Percentiles rank a stretch among this genome's conserved stretches.
Evolutionary conservation across 805 yeast species (phyloP).

Genomic region (Hanseniaspora pseudoguilliermondii): DNA sequence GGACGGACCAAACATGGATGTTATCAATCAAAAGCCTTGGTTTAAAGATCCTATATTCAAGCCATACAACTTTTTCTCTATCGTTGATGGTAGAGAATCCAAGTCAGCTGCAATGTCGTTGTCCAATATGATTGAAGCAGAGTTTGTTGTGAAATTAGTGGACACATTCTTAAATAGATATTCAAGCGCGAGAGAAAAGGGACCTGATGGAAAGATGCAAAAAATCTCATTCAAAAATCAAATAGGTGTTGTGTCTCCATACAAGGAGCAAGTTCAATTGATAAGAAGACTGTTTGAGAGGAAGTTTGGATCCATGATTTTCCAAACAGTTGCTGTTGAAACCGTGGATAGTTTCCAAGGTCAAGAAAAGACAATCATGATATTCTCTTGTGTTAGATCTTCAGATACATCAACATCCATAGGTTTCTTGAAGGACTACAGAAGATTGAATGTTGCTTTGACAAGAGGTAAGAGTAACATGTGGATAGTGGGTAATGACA

Average conservation of each 20-base stretch:
- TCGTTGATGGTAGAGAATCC: constrained; percentile 49
- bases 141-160: constrained; percentile 56
- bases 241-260: constrained; percentile 88
- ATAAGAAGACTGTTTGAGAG: constrained; percentile 45
- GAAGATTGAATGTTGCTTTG: constrained; percentile 95
- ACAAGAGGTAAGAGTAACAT: constrained; percentile 86
- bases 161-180: constrained; percentile 37
- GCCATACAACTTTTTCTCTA: constrained; percentile 72
- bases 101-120: constrained; percentile 55
- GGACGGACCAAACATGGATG: constrained; percentile 65
- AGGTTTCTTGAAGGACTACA: constrained; percentile 79
- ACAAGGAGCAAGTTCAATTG: constrained; percentile 67
- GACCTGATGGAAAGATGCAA: constrained; percentile 22
- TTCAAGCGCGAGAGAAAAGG: neutral
- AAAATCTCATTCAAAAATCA: constrained; percentile 45
- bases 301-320: constrained; percentile 50
- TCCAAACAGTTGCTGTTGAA: constrained; percentile 66
- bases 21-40: constrained; percentile 57
- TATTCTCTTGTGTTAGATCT: constrained; percentile 93
- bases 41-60: constrained; percentile 44
- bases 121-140: constrained; percentile 59
- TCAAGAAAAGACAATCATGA: constrained; percentile 87
- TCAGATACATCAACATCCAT: constrained; percentile 43
- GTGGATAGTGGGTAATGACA: constrained; percentile 78
- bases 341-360: constrained; percentile 98